phyloP scores from a whole-genome alignment of 345 rosid species.

The Acer campestre region DNA sequence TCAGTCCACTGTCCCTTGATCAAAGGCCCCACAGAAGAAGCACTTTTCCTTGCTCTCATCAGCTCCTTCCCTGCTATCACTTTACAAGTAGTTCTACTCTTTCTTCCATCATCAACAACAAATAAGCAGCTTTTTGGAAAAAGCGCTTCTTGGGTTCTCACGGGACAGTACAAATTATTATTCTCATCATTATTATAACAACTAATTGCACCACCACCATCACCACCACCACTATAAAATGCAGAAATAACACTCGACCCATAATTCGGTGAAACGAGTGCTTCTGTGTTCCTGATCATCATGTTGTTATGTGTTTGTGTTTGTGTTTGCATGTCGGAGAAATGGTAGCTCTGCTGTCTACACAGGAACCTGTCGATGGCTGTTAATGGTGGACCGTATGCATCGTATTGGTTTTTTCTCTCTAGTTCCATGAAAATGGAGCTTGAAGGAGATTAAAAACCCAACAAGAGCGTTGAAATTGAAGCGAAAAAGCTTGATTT shows the following conservation, averaged over 20 bases:
- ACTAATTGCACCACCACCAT: conserved; percentile 21
- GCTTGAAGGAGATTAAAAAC: conserved; percentile 5
- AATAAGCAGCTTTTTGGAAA: conserved; percentile 19
- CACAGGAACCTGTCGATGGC: conserved; percentile 79
- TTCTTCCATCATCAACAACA: conserved; percentile 28
- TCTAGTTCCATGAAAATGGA: conserved; percentile 38
- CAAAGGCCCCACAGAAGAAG: conserved; percentile 38
- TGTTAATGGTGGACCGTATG: conserved; percentile 63
- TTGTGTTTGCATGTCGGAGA: conserved; percentile 27
- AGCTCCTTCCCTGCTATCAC: conserved; percentile 29
- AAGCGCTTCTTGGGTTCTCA: conserved; percentile 31
- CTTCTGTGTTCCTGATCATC: conserved; percentile 24
- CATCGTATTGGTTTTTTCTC: conserved; percentile 19
- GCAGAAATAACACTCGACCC: conserved; percentile 26
- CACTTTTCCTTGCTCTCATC: conserved; percentile 33
- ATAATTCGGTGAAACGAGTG: conserved; percentile 15
- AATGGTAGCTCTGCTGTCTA: conserved; percentile 41
- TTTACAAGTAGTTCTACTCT: conserved; percentile 6
- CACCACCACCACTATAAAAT: conserved; percentile 10
- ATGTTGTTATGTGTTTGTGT: conserved; percentile 26
- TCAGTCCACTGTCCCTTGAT: conserved; percentile 98
- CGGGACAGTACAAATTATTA: conserved; percentile 22
- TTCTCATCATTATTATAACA: not conserved
- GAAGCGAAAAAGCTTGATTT: conserved; percentile 25
- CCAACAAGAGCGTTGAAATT: conserved; percentile 23